These are phyloP conservation scores for Globisporangium iwayamae DNA, from an alignment of 352 stramenopile species.

Conservation along the genomic window DNA sequence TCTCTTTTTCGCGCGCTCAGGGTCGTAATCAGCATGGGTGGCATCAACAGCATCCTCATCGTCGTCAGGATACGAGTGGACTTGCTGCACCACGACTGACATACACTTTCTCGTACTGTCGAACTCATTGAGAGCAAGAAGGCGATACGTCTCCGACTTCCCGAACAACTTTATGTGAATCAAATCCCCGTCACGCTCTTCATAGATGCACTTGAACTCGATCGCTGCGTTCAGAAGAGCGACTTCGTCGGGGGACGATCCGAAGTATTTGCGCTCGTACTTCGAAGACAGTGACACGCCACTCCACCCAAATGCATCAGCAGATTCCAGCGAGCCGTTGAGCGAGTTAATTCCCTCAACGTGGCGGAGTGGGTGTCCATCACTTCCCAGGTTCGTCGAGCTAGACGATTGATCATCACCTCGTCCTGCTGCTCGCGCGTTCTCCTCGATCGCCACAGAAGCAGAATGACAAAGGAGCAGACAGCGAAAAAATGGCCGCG, in stretches of 20 bases:
- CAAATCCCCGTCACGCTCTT: constrained; percentile 70
- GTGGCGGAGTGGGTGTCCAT: constrained; percentile 11
- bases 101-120: constrained; percentile 87
- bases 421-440: not conserved
- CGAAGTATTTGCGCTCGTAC: constrained; percentile 54
- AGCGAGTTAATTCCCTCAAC: constrained; percentile 24
- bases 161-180: constrained; percentile 79
- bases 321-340: constrained; percentile 18
- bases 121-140: constrained; percentile 84
- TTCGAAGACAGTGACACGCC: constrained; percentile 28
- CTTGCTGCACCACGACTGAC: constrained; percentile 70
- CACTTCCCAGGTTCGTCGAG: constrained; percentile 8
- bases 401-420: constrained; percentile 7
- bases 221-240: constrained; percentile 70
- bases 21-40: not conserved
- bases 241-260: constrained; percentile 82
- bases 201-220: constrained; percentile 80
- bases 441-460: constrained; percentile 54
- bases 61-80: constrained; percentile 18
- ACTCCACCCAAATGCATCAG: constrained; percentile 11
- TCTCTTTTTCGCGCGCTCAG: constrained; percentile 5
- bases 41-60: constrained; percentile 2
- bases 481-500: constrained; percentile 76
- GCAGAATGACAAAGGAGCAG: constrained; percentile 80
- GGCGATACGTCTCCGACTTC: constrained; percentile 61